These are phyloP conservation scores for Mentha longifolia DNA, from an alignment of 257 asterid genomes.

Conservation along the genomic window DNA sequence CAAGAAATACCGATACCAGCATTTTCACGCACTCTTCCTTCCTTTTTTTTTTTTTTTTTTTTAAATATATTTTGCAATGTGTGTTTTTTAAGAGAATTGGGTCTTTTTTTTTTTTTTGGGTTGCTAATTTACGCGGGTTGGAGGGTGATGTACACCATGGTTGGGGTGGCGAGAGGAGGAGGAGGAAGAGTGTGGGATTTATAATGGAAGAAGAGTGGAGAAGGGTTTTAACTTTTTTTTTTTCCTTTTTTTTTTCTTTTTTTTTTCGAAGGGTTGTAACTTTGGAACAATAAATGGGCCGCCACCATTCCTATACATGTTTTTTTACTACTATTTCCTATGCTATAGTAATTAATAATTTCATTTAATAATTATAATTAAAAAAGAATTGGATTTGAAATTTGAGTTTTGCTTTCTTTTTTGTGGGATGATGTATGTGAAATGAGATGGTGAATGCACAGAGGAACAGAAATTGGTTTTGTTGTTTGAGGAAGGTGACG, in stretches of 20 bases:
- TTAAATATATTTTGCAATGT: no score
- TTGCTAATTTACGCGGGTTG: constrained; percentile 27
- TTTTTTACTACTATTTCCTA: neutral
- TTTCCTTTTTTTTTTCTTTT: no score
- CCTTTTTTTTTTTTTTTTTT: neutral
- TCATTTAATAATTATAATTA: no score
- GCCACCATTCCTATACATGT: no score
- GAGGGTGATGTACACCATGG: constrained; percentile 44
- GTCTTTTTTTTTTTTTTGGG: no score
- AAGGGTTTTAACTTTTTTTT: neutral
- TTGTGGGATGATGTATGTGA: neutral
- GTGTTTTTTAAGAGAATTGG: neutral
- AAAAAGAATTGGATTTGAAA: no score
- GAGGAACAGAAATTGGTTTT: constrained; percentile 37
- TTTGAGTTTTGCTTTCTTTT: neutral
- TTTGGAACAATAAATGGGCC: neutral
- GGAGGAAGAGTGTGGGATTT: constrained; percentile 26
- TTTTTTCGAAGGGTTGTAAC: neutral
- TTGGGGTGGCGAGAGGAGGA: constrained; percentile 15
- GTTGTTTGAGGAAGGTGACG: constrained; percentile 38
- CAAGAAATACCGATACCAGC: constrained; percentile 75
- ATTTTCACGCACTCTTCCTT: constrained; percentile 30
- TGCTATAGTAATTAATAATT: no score
- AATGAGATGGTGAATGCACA: constrained; percentile 1
- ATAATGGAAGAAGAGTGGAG: constrained; percentile 12